phyloP scores from a whole-genome alignment of 75 land plant genomes.

The Azolla pinnata region DNA sequence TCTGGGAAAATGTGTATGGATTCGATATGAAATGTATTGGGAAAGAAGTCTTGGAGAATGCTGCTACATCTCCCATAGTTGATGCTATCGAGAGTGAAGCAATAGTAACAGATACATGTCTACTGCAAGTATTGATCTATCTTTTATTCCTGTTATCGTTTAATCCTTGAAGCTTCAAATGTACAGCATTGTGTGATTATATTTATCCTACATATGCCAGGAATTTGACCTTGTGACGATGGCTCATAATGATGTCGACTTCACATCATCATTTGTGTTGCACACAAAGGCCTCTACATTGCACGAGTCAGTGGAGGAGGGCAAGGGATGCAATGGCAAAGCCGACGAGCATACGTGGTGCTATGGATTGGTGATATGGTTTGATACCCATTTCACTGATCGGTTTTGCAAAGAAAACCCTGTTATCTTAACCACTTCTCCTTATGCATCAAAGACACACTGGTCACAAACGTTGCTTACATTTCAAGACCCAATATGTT shows the following conservation, averaged over 20 bases:
- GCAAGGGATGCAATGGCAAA: not conserved
- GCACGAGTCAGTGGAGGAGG: not conserved
- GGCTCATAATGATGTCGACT: slow-evolving; percentile 64
- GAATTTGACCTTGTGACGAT: slow-evolving; percentile 67
- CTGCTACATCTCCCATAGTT: slow-evolving; percentile 56
- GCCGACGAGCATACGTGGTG: slow-evolving; percentile 31
- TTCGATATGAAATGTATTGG: slow-evolving; percentile 86
- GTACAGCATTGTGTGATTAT: not conserved
- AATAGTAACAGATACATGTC: slow-evolving; percentile 54
- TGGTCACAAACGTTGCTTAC: slow-evolving; percentile 94
- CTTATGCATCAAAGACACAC: slow-evolving; percentile 69
- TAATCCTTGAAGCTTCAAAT: not conserved
- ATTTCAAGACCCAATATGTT: slow-evolving; percentile 67
- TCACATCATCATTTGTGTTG: slow-evolving; percentile 52
- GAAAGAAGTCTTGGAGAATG: slow-evolving; percentile 67
- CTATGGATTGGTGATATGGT: slow-evolving; percentile 87
- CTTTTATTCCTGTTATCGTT: not conserved
- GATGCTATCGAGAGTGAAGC: slow-evolving; percentile 56
- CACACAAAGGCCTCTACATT: not conserved
- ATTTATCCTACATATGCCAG: slow-evolving; percentile 22
- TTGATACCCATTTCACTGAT: slow-evolving; percentile 73
- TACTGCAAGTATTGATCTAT: slow-evolving; percentile 43
- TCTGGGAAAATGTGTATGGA: slow-evolving; percentile 96
- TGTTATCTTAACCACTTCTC: slow-evolving; percentile 63
- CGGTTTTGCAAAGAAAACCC: slow-evolving; percentile 82